Evolutionary conservation across 2,329 filamentous ascomycete genomes (phyloP).

Genomic region (Stromatinia cepivora): DNA sequence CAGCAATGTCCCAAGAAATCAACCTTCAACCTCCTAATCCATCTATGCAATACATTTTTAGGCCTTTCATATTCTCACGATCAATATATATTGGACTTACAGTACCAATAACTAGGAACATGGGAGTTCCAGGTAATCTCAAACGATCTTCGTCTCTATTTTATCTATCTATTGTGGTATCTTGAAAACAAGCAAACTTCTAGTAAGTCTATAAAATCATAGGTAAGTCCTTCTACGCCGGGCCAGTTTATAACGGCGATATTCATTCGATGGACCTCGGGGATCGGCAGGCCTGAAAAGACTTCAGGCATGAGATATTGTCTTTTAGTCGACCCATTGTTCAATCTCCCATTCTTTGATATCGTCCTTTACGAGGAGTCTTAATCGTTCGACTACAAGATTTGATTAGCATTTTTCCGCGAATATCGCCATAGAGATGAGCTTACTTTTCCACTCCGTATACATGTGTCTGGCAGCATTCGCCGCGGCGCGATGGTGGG

Average conservation of each 20-base stretch:
- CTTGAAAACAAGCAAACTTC: conserved; percentile 13
- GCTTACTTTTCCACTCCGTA: conserved; percentile 59
- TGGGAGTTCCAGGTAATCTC: not conserved
- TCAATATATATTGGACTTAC: not conserved
- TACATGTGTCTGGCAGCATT: conserved; percentile 63
- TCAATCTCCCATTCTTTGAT: conserved; percentile 63
- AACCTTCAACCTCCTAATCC: not conserved
- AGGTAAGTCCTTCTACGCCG: conserved; percentile 14
- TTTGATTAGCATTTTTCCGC: not conserved
- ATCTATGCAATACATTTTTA: not conserved
- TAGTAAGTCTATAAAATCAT: conserved; percentile 15
- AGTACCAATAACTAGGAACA: not conserved
- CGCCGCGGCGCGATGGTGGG: conserved; percentile 64
- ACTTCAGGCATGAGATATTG: not conserved
- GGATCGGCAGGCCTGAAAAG: no score
- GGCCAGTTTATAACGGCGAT: not conserved
- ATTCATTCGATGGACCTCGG: not conserved
- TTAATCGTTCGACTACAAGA: conserved; percentile 59
- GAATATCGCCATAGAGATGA: not conserved
- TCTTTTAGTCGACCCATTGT: conserved; percentile 51
- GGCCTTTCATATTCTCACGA: not conserved
- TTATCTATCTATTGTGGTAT: conserved; percentile 19
- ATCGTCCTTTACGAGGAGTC: conserved; percentile 66
- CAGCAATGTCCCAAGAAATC: not conserved
- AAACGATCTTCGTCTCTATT: conserved; percentile 14